Percentiles rank a stretch among this genome's conserved stretches.
Conservation (phyloP, 331 rosid species). For the Stylosanthes scabra region DNA sequence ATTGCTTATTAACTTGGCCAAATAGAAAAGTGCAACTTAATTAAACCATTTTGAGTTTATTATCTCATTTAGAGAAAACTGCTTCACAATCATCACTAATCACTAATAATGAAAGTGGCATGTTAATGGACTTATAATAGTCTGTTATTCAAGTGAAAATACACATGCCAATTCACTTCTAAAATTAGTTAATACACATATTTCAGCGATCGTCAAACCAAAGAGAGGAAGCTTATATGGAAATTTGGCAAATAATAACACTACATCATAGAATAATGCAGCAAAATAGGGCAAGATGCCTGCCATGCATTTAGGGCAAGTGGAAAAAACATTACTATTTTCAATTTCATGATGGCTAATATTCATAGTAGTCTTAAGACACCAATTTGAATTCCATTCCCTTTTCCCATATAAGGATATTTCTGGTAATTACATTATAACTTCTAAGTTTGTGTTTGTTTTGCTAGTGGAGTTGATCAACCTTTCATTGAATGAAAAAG, state of each 20-base stretch:
- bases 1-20: not conserved
- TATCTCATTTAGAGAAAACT: not conserved
- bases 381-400: no score
- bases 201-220: not conserved
- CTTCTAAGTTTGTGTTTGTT: no score
- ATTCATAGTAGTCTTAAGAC: not conserved
- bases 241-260: not conserved
- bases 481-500: no score
- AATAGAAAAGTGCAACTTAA: not conserved
- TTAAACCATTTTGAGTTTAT: not conserved
- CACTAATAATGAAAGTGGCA: not conserved
- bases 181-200: not conserved
- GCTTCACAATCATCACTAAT: not conserved
- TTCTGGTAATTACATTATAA: no score
- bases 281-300: not conserved
- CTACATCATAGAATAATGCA: not conserved
- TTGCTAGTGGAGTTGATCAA: no score
- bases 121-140: not conserved
- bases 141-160: not conserved
- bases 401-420: no score
- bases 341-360: not conserved
- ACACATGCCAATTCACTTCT: slow-evolving; percentile 10
- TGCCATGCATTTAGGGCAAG: not conserved
- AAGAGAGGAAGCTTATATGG: not conserved
- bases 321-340: not conserved